These are phyloP conservation scores for Arachnopeziza araneosa DNA, from an alignment of 2,329 filamentous ascomycete species.

Conservation along the genomic window DNA sequence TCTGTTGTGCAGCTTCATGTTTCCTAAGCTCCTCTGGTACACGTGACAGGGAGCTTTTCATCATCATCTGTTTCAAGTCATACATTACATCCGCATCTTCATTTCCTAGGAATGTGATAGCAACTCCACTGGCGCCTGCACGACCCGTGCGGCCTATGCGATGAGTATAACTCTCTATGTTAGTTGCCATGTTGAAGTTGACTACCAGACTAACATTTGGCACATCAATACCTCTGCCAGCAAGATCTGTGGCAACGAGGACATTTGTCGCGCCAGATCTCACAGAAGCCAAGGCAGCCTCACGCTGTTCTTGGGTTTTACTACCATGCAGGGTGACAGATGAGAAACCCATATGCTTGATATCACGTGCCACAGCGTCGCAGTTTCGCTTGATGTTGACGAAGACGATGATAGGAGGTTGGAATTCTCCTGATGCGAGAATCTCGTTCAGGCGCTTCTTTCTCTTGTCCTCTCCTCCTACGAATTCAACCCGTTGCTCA, in stretches of 20 bases:
- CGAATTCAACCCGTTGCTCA: slow-evolving; percentile 91
- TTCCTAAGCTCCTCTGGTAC: slow-evolving; percentile 87
- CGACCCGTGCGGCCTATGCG: slow-evolving; percentile 94
- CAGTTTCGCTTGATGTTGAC: slow-evolving; percentile 99
- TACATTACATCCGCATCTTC: slow-evolving; percentile 91
- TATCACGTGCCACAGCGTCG: slow-evolving; percentile 88
- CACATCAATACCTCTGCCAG: slow-evolving; percentile 96
- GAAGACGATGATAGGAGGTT: slow-evolving; percentile 93
- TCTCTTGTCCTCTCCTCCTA: slow-evolving; percentile 85
- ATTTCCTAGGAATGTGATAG: slow-evolving; percentile 89
- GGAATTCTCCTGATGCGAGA: slow-evolving; percentile 71
- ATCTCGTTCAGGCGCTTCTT: slow-evolving; percentile 96
- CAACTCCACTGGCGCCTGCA: slow-evolving; percentile 93
- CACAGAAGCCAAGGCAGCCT: slow-evolving; percentile 82
- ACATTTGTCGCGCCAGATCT: slow-evolving; percentile 77
- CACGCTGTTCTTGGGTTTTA: slow-evolving; percentile 97
- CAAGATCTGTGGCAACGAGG: slow-evolving; percentile 90
- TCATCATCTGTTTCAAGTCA: slow-evolving; percentile 92
- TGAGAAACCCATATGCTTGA: slow-evolving; percentile 88
- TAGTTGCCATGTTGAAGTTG: slow-evolving; percentile 97
- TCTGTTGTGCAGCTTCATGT: slow-evolving; percentile 88
- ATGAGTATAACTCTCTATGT: slow-evolving; percentile 94
- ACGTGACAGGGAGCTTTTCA: slow-evolving; percentile 80
- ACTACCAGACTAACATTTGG: slow-evolving; percentile 88
- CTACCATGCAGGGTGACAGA: slow-evolving; percentile 88